These are phyloP conservation scores for Hymenoscyphus occultus DNA, from an alignment of 2,329 filamentous ascomycete genomes.

Conservation along the genomic window DNA sequence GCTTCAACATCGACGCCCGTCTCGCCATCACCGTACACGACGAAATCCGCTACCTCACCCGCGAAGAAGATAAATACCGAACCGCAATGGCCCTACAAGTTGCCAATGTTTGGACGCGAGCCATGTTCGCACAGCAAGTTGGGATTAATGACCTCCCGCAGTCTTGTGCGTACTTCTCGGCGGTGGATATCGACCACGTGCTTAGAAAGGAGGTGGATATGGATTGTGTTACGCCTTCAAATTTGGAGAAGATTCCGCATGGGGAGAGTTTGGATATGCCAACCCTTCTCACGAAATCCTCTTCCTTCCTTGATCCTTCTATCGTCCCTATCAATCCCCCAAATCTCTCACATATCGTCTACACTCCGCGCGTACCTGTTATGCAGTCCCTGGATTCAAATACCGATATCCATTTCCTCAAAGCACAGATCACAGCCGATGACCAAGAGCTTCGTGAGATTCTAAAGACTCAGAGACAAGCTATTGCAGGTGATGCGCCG, in stretches of 20 bases:
- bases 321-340: conserved; percentile 57
- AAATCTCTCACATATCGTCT: conserved; percentile 59
- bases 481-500: conserved; percentile 15
- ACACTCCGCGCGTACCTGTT: conserved; percentile 70
- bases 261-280: conserved; percentile 86
- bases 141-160: conserved; percentile 95
- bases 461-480: conserved; percentile 50
- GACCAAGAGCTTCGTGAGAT: conserved; percentile 74
- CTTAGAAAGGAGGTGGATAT: conserved; percentile 98
- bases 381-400: conserved; percentile 66
- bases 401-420: conserved; percentile 60
- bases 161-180: conserved; percentile 91
- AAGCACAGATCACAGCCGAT: conserved; percentile 75
- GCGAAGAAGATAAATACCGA: conserved; percentile 79
- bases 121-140: conserved; percentile 96
- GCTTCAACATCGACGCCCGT: conserved; percentile 80
- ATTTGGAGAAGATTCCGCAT: conserved; percentile 71
- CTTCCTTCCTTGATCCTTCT: conserved; percentile 65
- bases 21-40: conserved; percentile 94
- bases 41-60: conserved; percentile 91
- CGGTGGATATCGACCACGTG: conserved; percentile 91
- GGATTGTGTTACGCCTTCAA: conserved; percentile 91
- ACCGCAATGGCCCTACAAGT: conserved; percentile 91
- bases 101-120: conserved; percentile 92
- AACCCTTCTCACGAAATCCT: conserved; percentile 66